Evolutionary conservation across 2,329 filamentous ascomycete genomes (phyloP).

Genomic region (Colletotrichum australisinense): DNA sequence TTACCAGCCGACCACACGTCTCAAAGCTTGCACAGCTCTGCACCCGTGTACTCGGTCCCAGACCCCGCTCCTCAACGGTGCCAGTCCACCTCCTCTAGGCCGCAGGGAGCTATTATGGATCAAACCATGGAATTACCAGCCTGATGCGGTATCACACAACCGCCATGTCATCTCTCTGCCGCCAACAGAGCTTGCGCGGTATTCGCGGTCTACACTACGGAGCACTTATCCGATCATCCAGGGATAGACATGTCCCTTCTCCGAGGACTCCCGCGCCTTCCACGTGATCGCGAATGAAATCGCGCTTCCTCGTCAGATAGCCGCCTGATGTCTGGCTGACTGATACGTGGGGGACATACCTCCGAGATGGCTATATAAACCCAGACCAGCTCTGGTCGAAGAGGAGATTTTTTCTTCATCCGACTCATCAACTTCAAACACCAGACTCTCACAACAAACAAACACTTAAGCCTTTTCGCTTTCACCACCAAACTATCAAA

Average conservation of each 20-base stretch:
- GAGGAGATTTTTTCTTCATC: conserved; percentile 2
- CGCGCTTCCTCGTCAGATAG: conserved; percentile 17
- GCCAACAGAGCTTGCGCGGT: conserved; percentile 8
- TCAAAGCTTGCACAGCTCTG: conserved; percentile 4
- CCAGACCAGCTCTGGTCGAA: not conserved
- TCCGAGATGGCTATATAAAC: conserved; percentile 26
- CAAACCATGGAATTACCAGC: conserved; percentile 12
- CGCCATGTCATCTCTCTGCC: conserved; percentile 21
- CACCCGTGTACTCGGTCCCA: conserved; percentile 23
- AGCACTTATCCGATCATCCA: conserved; percentile 5
- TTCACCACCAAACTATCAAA: conserved; percentile 22
- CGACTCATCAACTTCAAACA: conserved; percentile 22
- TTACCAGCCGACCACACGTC: conserved; percentile 2
- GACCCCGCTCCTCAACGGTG: conserved; percentile 17
- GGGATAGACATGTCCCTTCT: not conserved
- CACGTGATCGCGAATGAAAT: conserved; percentile 28
- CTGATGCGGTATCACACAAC: conserved; percentile 30
- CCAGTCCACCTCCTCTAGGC: not conserved
- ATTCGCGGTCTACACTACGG: conserved; percentile 15
- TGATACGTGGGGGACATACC: conserved; percentile 12
- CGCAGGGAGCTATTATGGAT: conserved; percentile 12
- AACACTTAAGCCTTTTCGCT: conserved; percentile 25
- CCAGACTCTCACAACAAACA: conserved; percentile 1
- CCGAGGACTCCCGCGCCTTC: conserved; percentile 13
- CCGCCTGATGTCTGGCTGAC: conserved; percentile 26